Conservation (phyloP, 2,329 filamentous ascomycete genomes). For the Fusarium sambucinum region DNA sequence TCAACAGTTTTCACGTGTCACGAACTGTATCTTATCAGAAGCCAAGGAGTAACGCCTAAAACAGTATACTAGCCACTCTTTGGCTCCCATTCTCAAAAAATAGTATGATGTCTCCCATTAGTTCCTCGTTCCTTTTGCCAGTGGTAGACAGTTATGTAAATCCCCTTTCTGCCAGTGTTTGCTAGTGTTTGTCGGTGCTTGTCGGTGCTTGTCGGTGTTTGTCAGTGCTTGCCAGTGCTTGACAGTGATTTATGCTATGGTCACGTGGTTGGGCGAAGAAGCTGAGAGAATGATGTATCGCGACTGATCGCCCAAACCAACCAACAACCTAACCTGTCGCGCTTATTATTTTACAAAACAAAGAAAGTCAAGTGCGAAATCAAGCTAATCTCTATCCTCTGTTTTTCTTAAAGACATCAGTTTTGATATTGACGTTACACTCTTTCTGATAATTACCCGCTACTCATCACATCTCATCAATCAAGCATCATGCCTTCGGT, state of each 20-base stretch:
- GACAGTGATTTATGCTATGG: background rate
- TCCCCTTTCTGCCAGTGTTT: background rate
- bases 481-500: slow-evolving; percentile 5
- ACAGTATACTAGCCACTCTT: background rate
- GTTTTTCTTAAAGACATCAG: background rate
- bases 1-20: background rate
- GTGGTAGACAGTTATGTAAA: background rate
- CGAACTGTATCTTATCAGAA: background rate
- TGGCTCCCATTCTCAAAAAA: background rate
- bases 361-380: background rate
- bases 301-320: background rate
- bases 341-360: background rate
- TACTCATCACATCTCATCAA: background rate
- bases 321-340: background rate
- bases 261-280: slow-evolving; percentile 20
- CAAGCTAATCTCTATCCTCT: background rate
- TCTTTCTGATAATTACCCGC: background rate
- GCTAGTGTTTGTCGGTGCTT: background rate
- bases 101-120: background rate
- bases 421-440: background rate
- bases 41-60: background rate
- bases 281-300: slow-evolving; percentile 2
- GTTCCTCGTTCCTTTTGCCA: background rate
- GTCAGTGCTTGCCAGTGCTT: background rate
- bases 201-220: background rate